phyloP scores from a whole-genome alignment of 1,284 basidiomycete genomes.

The Heterobasidion parviporum region DNA sequence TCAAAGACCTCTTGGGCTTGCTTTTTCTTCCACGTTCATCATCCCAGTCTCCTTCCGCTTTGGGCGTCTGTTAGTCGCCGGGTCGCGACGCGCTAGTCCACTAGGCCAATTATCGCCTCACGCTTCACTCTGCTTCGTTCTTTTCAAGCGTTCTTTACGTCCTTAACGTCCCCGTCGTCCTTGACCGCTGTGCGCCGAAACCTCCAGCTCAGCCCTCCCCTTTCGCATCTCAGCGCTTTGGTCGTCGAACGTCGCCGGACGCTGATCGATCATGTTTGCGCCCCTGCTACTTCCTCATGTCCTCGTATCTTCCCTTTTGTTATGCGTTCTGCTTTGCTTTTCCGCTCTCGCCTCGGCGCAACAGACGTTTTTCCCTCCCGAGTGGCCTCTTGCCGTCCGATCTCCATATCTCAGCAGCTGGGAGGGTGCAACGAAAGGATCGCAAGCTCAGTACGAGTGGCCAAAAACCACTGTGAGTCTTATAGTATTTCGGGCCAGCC shows the following conservation, averaged over 20 bases:
- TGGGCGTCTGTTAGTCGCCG: too few species aligned
- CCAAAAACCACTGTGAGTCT: background rate
- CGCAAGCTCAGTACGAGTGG: background rate
- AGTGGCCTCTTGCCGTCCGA: background rate
- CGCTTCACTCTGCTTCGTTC: too few species aligned
- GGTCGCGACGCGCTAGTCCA: too few species aligned
- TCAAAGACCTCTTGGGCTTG: too few species aligned
- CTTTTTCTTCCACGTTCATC: too few species aligned
- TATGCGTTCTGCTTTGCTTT: conserved; percentile 19
- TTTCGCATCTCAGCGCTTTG: background rate
- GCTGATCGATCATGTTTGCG: background rate
- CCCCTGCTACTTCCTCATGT: background rate
- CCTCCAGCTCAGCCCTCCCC: too few species aligned
- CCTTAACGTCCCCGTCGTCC: too few species aligned
- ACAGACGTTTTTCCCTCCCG: background rate
- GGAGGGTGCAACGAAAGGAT: background rate
- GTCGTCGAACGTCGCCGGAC: background rate
- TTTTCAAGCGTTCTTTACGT: too few species aligned
- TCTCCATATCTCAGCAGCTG: background rate
- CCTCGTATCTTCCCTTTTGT: background rate
- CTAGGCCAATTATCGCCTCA: too few species aligned
- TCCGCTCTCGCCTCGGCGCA: background rate
- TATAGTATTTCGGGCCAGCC: background rate
- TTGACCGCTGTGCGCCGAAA: too few species aligned
- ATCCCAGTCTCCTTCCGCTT: too few species aligned